Conservation (phyloP, 2,329 filamentous ascomycete genomes). For the Orbilia blumenaviensis region DNA sequence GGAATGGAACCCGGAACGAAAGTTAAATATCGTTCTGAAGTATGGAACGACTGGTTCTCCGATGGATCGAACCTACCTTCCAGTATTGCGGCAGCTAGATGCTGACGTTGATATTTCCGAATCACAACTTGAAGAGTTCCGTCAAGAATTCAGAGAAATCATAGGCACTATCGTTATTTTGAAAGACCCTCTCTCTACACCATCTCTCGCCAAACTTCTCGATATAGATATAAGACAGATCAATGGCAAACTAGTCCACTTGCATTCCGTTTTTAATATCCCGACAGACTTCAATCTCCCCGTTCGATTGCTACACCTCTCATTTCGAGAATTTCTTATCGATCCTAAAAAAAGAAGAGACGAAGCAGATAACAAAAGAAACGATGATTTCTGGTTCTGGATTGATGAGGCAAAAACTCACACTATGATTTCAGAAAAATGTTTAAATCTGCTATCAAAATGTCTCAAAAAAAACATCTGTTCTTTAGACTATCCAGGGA, state of each 20-base stretch:
- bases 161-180: constrained; percentile 9
- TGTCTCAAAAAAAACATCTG: constrained; percentile 4
- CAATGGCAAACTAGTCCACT: neutral
- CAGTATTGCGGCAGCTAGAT: neutral
- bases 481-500: neutral
- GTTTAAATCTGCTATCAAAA: neutral
- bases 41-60: neutral
- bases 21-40: constrained; percentile 2
- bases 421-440: neutral
- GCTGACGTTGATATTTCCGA: neutral
- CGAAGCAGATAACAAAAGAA: too few relatives aligned
- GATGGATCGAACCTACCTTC: constrained; percentile 11
- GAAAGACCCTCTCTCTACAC: neutral
- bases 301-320: constrained; percentile 7
- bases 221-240: neutral
- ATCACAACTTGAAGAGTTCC: neutral
- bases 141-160: neutral
- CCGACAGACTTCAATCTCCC: neutral
- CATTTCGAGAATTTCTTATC: constrained; percentile 21
- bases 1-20: constrained; percentile 12
- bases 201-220: constrained; percentile 3
- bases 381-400: constrained; percentile 8
- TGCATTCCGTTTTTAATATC: constrained; percentile 23
- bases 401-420: constrained; percentile 9
- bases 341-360: constrained; percentile 10